phyloP scores from a whole-genome alignment of 345 rosid species.

The Linum lewisii region DNA sequence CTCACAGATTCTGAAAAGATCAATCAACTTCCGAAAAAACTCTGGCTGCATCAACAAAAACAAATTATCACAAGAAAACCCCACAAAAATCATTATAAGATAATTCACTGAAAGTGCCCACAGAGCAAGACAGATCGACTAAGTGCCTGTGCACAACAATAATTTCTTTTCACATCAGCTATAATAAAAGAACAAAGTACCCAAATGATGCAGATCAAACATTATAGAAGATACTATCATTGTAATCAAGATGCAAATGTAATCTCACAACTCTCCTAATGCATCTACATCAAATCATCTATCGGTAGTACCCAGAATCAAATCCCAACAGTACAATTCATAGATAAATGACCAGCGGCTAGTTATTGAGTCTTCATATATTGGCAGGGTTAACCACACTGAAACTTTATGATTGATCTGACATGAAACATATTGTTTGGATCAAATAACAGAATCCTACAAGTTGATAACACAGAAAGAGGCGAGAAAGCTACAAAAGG shows the following conservation, averaged over 20 bases:
- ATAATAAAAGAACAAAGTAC: not conserved
- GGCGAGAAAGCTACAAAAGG: not conserved
- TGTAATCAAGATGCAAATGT: not conserved
- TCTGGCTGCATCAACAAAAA: constrained; percentile 47
- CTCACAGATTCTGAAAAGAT: constrained; percentile 59
- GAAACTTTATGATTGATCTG: not conserved
- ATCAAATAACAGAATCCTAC: not conserved
- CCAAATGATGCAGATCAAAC: not conserved
- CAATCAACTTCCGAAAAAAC: constrained; percentile 69
- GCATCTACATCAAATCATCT: not conserved
- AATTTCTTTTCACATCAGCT: not conserved
- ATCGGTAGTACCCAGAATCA: not conserved
- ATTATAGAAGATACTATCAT: not conserved
- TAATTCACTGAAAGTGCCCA: not conserved
- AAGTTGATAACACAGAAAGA: not conserved
- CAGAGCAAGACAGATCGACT: not conserved
- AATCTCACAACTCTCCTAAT: not conserved
- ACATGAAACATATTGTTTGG: not conserved
- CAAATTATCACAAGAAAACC: constrained; percentile 13
- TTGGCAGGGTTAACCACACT: not conserved
- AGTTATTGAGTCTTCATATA: too few species aligned
- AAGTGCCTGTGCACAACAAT: not conserved
- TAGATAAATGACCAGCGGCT: not conserved
- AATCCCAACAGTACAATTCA: not conserved
- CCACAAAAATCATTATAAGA: not conserved